These are phyloP conservation scores for Carex sylvatica DNA, from an alignment of 202 grass and related monocot species.

Conservation along the genomic window DNA sequence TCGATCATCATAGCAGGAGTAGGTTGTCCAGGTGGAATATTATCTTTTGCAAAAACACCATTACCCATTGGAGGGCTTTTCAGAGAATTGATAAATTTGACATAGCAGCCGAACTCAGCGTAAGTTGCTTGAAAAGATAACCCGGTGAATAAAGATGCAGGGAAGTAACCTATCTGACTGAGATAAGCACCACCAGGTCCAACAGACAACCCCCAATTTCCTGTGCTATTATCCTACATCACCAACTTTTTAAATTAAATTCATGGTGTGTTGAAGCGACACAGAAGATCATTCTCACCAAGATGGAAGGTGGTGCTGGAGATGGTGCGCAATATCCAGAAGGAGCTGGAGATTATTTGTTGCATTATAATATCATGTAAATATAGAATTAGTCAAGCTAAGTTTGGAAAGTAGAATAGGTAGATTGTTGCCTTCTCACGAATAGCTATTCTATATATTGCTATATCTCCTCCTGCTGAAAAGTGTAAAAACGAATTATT, in stretches of 20 bases:
- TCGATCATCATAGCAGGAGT: conserved; percentile 1
- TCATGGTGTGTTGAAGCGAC: too few species aligned
- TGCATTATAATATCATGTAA: too few species aligned
- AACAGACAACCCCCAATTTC: conserved; percentile 3
- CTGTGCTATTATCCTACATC: conserved; percentile 5
- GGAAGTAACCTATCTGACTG: conserved; percentile 16
- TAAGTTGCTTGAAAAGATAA: neutral
- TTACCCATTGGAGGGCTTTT: conserved; percentile 18
- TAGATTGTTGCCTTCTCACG: too few species aligned
- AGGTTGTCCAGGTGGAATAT: conserved; percentile 3
- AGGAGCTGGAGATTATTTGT: too few species aligned
- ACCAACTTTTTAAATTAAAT: neutral
- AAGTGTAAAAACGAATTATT: too few species aligned
- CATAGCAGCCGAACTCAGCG: neutral
- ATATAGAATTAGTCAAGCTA: too few species aligned
- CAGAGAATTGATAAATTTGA: conserved; percentile 6
- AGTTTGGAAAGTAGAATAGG: too few species aligned
- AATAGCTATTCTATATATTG: too few species aligned
- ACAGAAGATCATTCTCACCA: too few species aligned
- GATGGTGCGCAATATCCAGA: too few species aligned
- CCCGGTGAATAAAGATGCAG: neutral
- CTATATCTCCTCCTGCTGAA: too few species aligned
- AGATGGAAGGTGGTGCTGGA: too few species aligned
- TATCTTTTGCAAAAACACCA: conserved; percentile 1
- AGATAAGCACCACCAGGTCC: neutral